phyloP scores from a whole-genome alignment of 2,329 filamentous ascomycete genomes.

The Dothidotthia symphoricarpi region DNA sequence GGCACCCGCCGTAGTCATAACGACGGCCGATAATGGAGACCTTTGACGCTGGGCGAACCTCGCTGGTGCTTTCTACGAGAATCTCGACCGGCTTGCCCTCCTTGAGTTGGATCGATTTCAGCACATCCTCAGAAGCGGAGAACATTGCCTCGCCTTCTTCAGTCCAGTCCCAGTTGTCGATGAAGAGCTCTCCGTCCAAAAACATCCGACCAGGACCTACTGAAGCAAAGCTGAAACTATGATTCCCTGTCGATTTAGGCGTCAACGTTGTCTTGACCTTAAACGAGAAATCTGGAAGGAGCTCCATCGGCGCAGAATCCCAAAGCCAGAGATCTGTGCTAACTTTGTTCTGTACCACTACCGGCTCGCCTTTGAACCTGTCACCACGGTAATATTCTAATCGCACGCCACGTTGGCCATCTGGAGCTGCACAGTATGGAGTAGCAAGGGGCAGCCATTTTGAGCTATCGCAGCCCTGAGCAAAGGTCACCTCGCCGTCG shows the following conservation, averaged over 20 bases:
- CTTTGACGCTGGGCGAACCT: constrained; percentile 61
- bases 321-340: constrained; percentile 69
- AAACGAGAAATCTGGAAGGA: constrained; percentile 64
- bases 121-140: constrained; percentile 63
- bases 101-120: constrained; percentile 60
- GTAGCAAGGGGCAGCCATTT: constrained; percentile 66
- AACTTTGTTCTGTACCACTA: constrained; percentile 57
- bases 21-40: constrained; percentile 58
- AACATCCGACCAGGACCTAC: constrained; percentile 64
- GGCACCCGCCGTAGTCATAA: constrained; percentile 68
- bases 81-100: constrained; percentile 61
- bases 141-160: constrained; percentile 71
- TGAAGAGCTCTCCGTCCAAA: constrained; percentile 58
- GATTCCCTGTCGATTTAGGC: constrained; percentile 58
- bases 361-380: constrained; percentile 58
- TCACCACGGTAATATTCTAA: constrained; percentile 66
- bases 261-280: constrained; percentile 61
- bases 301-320: constrained; percentile 64
- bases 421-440: constrained; percentile 56
- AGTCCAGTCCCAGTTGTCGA: constrained; percentile 69
- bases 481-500: constrained; percentile 58
- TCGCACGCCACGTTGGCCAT: constrained; percentile 60
- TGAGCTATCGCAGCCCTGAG: constrained; percentile 61
- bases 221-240: constrained; percentile 67
- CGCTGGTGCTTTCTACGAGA: constrained; percentile 64